These are phyloP conservation scores for Geoglossum cookeanum DNA, from an alignment of 2,329 filamentous ascomycete species.

Conservation along the genomic window DNA sequence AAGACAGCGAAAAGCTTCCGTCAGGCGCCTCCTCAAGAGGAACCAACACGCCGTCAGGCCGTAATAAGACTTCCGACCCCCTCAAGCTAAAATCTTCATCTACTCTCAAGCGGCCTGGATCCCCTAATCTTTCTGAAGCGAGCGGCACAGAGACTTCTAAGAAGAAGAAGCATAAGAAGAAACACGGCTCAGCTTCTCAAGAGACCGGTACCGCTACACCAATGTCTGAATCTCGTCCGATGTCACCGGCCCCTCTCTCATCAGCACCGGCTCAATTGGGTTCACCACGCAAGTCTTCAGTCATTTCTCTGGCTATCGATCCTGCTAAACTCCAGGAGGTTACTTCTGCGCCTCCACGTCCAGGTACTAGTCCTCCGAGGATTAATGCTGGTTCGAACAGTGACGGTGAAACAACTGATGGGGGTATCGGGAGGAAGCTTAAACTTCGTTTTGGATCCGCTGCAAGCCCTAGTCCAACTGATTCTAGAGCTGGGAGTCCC, in stretches of 20 bases:
- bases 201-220: slow-evolving; percentile 38
- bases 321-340: slow-evolving; percentile 14
- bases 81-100: slow-evolving; percentile 28
- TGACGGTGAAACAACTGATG: slow-evolving; percentile 53
- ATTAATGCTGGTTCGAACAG: slow-evolving; percentile 37
- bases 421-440: slow-evolving; percentile 34
- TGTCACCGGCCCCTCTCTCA: slow-evolving; percentile 6
- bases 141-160: slow-evolving; percentile 63
- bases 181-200: slow-evolving; percentile 32
- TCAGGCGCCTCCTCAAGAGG: slow-evolving; percentile 49
- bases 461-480: slow-evolving; percentile 30
- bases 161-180: slow-evolving; percentile 50
- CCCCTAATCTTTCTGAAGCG: slow-evolving; percentile 72
- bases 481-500: slow-evolving; percentile 44
- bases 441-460: slow-evolving; percentile 34
- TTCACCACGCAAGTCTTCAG: slow-evolving; percentile 14
- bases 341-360: slow-evolving; percentile 12
- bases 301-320: slow-evolving; percentile 13
- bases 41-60: slow-evolving; percentile 44
- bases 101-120: slow-evolving; percentile 62
- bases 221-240: slow-evolving; percentile 21
- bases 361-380: slow-evolving; percentile 9
- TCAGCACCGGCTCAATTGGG: neutral
- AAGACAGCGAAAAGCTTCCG: slow-evolving; percentile 25
- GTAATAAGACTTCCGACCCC: slow-evolving; percentile 32